A percentile compares a stretch with the other conserved stretches of the same genome.
Evolutionary conservation across 768 basidiomycete species (phyloP).

Genomic region (Erythrobasidium yunnanense): DNA sequence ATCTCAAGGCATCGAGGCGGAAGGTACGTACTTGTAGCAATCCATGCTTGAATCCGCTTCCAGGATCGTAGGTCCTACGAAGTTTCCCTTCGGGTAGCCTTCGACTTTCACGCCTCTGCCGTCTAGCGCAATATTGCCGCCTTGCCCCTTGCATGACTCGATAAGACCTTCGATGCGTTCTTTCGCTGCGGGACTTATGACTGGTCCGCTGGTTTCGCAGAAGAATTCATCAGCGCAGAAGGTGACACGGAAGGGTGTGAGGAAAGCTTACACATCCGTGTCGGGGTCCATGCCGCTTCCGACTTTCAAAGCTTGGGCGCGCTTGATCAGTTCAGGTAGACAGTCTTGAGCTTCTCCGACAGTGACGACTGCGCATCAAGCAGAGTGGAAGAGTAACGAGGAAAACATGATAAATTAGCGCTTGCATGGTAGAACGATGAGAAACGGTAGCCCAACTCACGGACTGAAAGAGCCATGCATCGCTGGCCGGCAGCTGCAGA

Average conservation of each 20-base stretch:
- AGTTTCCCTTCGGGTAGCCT: conserved; percentile 77
- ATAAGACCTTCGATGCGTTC: conserved; percentile 64
- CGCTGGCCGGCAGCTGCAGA: conserved; percentile 84
- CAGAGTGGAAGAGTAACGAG: too few relatives aligned
- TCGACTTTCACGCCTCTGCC: conserved; percentile 61
- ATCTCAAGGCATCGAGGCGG: background rate
- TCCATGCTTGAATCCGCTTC: conserved; percentile 71
- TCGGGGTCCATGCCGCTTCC: conserved; percentile 80
- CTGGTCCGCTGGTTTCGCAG: conserved; percentile 43
- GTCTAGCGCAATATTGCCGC: conserved; percentile 75
- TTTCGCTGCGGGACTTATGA: conserved; percentile 63
- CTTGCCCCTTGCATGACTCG: conserved; percentile 51
- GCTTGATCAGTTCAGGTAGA: conserved; percentile 75
- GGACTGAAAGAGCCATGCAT: conserved; percentile 58
- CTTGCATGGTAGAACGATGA: too few relatives aligned
- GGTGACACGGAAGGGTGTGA: background rate
- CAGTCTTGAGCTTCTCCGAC: conserved; percentile 68
- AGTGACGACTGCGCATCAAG: conserved; percentile 47
- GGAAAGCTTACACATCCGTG: conserved; percentile 61
- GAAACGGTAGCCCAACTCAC: background rate
- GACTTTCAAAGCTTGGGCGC: conserved; percentile 66
- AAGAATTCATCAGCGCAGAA: background rate
- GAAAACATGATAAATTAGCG: too few relatives aligned
- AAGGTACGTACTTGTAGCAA: conserved; percentile 53
- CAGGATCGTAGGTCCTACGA: conserved; percentile 83